Base-by-base conservation (phyloP, 352 stramenopile genomes). In the Pythium insidiosum region DNA sequence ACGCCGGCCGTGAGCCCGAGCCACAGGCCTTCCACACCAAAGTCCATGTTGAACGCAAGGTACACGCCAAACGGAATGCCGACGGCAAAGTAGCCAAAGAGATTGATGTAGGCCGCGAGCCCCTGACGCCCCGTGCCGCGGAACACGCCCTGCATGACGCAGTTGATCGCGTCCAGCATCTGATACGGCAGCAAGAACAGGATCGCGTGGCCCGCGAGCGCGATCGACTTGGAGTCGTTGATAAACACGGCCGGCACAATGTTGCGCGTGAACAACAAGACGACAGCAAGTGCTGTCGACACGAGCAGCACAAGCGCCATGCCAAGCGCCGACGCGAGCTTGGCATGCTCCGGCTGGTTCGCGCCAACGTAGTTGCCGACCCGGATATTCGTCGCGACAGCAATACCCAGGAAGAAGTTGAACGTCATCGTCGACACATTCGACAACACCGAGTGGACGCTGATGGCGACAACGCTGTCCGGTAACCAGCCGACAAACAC, bases 311-410 rank as follows among this genome's bases (percentile, higher is more conserved):
- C 70, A 1, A 91, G 55, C 15, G 66, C 22, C 50, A 95, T 73
- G 16, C 82, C 84, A 22, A 94, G 47, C 6, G 50, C 74, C 34
- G 84, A 80, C 16, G 65, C 78, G 50, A 83, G 53, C 56, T 93
- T 88, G 24, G 88, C 88, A 50, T 95, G 81, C 22, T 88, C 63
- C 16, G 84, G 70, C 38, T 82, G 65, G 58, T 93, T 85, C 23
- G 69, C 73, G 26, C 84, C 84, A 0, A 89, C 68, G 51, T 88
- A 83, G 28, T 82, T 83, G 29, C 86, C 84, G 10, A 85, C 75
- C 6, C 85, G 81, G 23, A 93, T 78, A 38, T 90, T 93, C 6
- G 66, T 64, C 18, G 88, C 78, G 43, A 92, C 66, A 1, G 64
- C 73, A 23, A 94, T 81, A 19, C 82, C 81, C 16, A 90, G 54